These are phyloP conservation scores for Hypomontagnella monticulosa DNA, from an alignment of 495 filamentous ascomycete species.

Conservation along the genomic window DNA sequence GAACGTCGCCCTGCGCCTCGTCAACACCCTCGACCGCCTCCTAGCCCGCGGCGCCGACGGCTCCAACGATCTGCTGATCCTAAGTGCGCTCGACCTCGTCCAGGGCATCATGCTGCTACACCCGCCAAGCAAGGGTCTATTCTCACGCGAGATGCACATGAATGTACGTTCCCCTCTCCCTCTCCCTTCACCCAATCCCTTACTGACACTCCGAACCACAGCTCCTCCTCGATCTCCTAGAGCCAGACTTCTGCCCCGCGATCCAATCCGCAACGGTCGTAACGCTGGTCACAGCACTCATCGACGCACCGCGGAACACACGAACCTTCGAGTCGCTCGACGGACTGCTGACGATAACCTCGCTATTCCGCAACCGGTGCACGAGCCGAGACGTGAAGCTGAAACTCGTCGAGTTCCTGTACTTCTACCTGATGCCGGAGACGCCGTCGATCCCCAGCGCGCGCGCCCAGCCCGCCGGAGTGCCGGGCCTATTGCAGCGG, in stretches of 20 bases:
- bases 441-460: constrained; percentile 65
- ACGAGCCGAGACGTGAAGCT: constrained; percentile 90
- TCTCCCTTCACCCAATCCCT: background rate
- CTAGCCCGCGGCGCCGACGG: constrained; percentile 81
- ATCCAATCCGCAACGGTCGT: constrained; percentile 91
- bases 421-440: constrained; percentile 98
- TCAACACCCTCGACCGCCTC: constrained; percentile 86
- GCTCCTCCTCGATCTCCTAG: constrained; percentile 92
- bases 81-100: constrained; percentile 87
- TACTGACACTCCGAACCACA: constrained; percentile 35
- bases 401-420: constrained; percentile 92
- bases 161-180: constrained; percentile 66
- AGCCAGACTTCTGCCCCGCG: constrained; percentile 88
- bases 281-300: constrained; percentile 86
- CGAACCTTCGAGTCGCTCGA: constrained; percentile 94
- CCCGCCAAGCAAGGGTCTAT: constrained; percentile 88
- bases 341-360: constrained; percentile 91
- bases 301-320: constrained; percentile 84
- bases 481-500: constrained; percentile 65
- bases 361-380: constrained; percentile 84
- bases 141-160: constrained; percentile 93
- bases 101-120: constrained; percentile 92
- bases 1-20: constrained; percentile 91
- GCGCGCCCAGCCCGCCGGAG: constrained; percentile 42
- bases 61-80: constrained; percentile 88